Percentiles rank a stretch among this genome's conserved stretches.
phyloP scores from a whole-genome alignment of 441 rosid species.

The Eutrema salsugineum region DNA sequence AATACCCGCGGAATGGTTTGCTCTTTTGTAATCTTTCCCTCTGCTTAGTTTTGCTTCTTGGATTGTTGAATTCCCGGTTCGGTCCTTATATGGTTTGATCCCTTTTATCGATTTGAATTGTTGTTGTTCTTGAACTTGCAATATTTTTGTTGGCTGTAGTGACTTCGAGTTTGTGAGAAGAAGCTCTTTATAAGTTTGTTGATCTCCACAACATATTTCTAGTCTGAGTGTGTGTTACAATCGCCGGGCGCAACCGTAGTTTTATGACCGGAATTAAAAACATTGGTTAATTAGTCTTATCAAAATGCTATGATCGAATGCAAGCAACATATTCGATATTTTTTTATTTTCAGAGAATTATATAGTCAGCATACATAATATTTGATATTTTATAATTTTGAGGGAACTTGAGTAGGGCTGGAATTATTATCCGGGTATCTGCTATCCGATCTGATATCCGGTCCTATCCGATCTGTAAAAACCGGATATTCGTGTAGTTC shows the following conservation, averaged over 20 bases:
- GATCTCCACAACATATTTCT: background rate
- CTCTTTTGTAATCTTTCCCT: background rate
- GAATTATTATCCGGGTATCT: too few species aligned
- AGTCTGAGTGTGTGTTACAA: background rate
- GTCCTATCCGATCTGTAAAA: too few species aligned
- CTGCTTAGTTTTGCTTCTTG: background rate
- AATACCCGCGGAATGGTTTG: background rate
- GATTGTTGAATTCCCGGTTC: background rate
- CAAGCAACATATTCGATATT: too few species aligned
- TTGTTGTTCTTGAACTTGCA: slow-evolving; percentile 13
- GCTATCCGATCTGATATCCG: too few species aligned
- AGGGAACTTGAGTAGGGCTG: too few species aligned
- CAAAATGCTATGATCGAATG: too few species aligned
- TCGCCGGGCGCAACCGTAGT: background rate
- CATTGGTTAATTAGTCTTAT: too few species aligned
- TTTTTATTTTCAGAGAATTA: too few species aligned
- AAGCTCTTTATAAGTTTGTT: slow-evolving; percentile 3
- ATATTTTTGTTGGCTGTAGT: slow-evolving; percentile 3
- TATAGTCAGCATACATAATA: too few species aligned
- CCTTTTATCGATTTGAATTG: background rate
- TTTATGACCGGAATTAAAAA: background rate
- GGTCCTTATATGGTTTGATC: slow-evolving; percentile 12
- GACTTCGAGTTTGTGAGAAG: slow-evolving; percentile 22
- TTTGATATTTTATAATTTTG: too few species aligned
- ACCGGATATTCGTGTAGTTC: too few species aligned